Base-by-base conservation (phyloP, 305 asterid species). In the Rubia tinctorum region DNA sequence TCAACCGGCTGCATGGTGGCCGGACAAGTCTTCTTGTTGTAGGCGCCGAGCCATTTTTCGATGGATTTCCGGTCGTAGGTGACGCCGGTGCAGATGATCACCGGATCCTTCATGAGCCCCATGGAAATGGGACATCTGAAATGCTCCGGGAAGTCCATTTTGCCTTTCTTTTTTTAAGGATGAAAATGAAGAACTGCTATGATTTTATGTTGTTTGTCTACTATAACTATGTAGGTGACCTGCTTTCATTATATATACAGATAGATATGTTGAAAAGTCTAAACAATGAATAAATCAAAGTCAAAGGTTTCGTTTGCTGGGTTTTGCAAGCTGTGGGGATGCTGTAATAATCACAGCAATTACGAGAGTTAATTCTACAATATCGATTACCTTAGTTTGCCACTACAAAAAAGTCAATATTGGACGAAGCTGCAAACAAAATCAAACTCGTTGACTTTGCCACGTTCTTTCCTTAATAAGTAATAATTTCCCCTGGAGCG, bases 101-200 rank as follows among this genome's bases (percentile, higher is more conserved):
- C 95, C 0, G 98, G 98, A 58, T 93, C 97, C 73, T 84, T 86
- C 94, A 93, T 93, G 27, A 89, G 72, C 78, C 91, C 97, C 97
- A 90, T 87, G 68, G 98, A 93, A 67, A 93, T 93, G 18, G 98
- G 98, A 71, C 98, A 93, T 43, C 93, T 76, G 69, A 93, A 91
- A 86, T 93, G 87, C 20, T 75, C 80, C 79, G 96, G 98, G 75
- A 85, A 82, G 74, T 88, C 93, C 87, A 76, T 80, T 69, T 66
- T 66, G 49, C 0, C 4, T 51, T 51, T 51, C 3, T 42, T 42
- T 42, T 42, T 1, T 8, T 51, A 22, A 17, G 22, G 55, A 17
- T 47, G 47, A 71, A 15, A 22, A 5, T 39, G n/a, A 7, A 12
- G 17, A 4, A 12, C 3, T 12, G 17, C 22, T 51, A 5, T 4